A percentile compares a stretch with the other conserved stretches of the same genome.
Evolutionary conservation across 352 stramenopile species (phyloP).

Genomic region (Pelagophyceae sp.): DNA sequence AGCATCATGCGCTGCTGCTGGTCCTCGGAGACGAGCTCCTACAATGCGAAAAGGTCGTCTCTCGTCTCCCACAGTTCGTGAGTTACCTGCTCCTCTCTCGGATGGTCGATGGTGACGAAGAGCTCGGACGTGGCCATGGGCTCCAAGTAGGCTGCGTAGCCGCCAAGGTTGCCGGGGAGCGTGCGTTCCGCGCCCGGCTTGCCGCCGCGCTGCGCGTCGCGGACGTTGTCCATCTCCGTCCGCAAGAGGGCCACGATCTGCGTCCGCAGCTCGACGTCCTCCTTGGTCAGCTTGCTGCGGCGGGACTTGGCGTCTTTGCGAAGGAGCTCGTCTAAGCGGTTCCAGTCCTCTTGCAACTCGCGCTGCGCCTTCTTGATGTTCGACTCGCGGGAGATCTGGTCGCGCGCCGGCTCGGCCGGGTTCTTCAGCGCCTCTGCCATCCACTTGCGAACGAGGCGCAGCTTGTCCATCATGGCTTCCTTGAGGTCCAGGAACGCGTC

Average conservation of each 20-base stretch:
- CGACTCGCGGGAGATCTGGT: constrained; percentile 50
- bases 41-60: too few species aligned
- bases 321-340: constrained; percentile 49
- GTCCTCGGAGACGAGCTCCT: constrained; percentile 40
- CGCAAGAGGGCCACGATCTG: constrained; percentile 46
- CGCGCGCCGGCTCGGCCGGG: constrained; percentile 45
- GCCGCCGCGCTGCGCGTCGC: constrained; percentile 43
- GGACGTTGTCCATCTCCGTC: constrained; percentile 52
- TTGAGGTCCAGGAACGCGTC: constrained; percentile 52
- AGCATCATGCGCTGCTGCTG: constrained; percentile 48
- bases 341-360: constrained; percentile 49
- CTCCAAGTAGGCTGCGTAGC: neutral
- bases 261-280: constrained; percentile 52
- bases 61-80: too few species aligned
- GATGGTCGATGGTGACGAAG: constrained; percentile 27
- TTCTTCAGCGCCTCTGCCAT: constrained; percentile 41
- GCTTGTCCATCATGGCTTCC: constrained; percentile 43
- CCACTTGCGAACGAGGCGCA: constrained; percentile 39
- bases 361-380: constrained; percentile 49
- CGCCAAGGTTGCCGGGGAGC: neutral
- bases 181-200: constrained; percentile 32
- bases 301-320: constrained; percentile 54
- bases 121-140: constrained; percentile 9
- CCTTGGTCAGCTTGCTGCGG: constrained; percentile 48
- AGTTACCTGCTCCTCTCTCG: neutral